Base-by-base conservation (phyloP, 2,329 filamentous ascomycete genomes). In the Aspergillus sp. region DNA sequence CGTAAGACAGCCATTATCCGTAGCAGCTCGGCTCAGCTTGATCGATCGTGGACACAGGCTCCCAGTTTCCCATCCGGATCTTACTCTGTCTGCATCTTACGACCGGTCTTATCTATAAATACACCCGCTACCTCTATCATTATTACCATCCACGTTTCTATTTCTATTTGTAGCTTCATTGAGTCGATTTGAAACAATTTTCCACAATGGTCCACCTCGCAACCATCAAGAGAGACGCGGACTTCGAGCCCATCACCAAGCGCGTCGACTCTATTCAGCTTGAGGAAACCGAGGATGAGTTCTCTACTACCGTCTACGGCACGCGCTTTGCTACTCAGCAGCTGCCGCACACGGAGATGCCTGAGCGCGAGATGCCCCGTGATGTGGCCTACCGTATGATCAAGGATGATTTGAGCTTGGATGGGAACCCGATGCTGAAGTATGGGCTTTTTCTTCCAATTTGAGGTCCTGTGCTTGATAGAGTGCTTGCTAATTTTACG, bases 361-460 rank as follows among this genome's bases (percentile, higher is more conserved):
- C 93, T 1, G 91, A 96, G 68, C 70, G 78, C 19, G 90, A 96
- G 77, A 96, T 97, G 93, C 93, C 93, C 45, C 87, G 85, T 66
- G 90, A 96, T 65, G 85, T 96, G 52, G 93, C 93, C n/a, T 96
- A 97, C 75, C 88, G 92, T 49, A 90, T 97, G 90, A 97, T 97
- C 82, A 93, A 91, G 80, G 93, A 97, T 73, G 91, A 96, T 71
- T 81, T 97, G 63, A 95, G 90, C 63, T 81, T 97, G 52, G 93
- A 98, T 72, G 92, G 92, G 56, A 96, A 93, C 67, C 91, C 92
- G 8, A 93, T 92, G 82, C 83, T 96, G 52, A 81, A 81, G 76
- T 79, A 68, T 52, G 71, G 64, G 7, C 37, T 41, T 23, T 21
- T 35, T 35, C 17, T 40, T 31, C n/a, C 7, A 14, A 46, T 43